phyloP scores from a whole-genome alignment of 768 basidiomycete genomes.

The Auricularia sp. region DNA sequence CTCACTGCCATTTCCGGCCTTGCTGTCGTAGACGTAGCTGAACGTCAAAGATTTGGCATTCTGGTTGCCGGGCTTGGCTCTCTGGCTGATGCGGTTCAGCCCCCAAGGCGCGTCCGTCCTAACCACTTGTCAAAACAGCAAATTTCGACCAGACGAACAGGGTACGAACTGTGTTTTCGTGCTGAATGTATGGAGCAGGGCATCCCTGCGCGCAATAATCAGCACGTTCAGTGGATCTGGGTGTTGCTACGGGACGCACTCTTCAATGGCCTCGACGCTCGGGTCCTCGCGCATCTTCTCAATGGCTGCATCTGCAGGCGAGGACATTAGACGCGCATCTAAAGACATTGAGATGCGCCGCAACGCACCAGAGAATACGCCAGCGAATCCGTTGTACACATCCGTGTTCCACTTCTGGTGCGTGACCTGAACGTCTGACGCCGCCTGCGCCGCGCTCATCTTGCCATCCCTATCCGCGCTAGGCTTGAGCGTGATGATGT shows the following conservation, averaged over 20 bases:
- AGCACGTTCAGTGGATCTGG: not conserved
- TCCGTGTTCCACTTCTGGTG: not conserved
- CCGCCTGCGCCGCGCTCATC: not conserved
- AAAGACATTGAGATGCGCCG: no score
- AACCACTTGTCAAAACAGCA: no score
- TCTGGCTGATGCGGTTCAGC: not conserved
- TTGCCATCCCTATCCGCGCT: not conserved
- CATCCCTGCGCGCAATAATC: no score
- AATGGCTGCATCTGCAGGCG: not conserved
- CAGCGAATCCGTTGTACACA: not conserved
- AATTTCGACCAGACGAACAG: no score
- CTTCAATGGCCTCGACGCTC: not conserved
- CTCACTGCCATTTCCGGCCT: not conserved
- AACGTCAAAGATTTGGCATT: not conserved
- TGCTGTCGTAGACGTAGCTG: not conserved
- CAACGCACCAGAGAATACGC: not conserved
- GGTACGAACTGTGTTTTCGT: no score
- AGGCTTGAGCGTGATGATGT: not conserved
- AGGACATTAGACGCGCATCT: not conserved
- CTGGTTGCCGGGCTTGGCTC: not conserved
- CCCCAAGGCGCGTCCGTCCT: not conserved
- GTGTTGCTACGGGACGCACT: not conserved
- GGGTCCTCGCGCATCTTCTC: not conserved
- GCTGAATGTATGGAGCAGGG: no score
- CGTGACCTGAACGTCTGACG: not conserved